Evolutionary conservation across 768 basidiomycete species (phyloP), one percentile per base, ranked within the genome.

Genomic region (Steccherinum ochraceum): DNA sequence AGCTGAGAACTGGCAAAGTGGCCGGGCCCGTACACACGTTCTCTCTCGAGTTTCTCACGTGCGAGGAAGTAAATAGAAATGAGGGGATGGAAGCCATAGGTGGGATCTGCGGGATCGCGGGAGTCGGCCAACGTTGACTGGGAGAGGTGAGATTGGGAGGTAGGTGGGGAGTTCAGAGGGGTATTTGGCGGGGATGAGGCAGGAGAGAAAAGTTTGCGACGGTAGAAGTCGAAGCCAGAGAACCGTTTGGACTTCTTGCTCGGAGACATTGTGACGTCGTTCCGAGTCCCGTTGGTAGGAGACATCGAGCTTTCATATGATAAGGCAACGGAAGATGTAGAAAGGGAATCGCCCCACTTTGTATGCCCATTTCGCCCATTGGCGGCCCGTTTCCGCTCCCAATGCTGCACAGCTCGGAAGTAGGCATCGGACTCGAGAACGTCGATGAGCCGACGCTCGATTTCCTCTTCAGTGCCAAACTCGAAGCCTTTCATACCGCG

Each of bases 41-140:
- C 96, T 49, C 96, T 75, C 63, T 98, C 93, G 62, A 93, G 74
- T 76, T 97, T 98, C 73, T 99, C 96, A 48, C 91, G 76, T 3
- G 94, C 89, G 18, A 99, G 81, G 72, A 84, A 97, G 67, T 99
- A 99, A 71, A 99, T 97, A 24, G 93, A 92, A 43, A 98, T 79
- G 23, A 99, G 77, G 0, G 93, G 94, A 64, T 97, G 93, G 72
- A 92, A 99, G 1, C 93, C 96, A 49, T 80, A 73, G 12, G 92
- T 95, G 3, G 95, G 94, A 62, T 99, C 95, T 55, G 72, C 56
- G 11, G 75, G 77, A 53, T 84, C 71, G 23, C 58, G 52, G 12
- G 67, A 53, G 65, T 81, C 79, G 21, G 64, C 58, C 48, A 80
- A 69, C 24, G 71, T 68, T 3, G 70, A 62, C 63, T 74, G 68